Base-by-base conservation (phyloP, 495 filamentous ascomycete genomes). In the Neurospora terricola region DNA sequence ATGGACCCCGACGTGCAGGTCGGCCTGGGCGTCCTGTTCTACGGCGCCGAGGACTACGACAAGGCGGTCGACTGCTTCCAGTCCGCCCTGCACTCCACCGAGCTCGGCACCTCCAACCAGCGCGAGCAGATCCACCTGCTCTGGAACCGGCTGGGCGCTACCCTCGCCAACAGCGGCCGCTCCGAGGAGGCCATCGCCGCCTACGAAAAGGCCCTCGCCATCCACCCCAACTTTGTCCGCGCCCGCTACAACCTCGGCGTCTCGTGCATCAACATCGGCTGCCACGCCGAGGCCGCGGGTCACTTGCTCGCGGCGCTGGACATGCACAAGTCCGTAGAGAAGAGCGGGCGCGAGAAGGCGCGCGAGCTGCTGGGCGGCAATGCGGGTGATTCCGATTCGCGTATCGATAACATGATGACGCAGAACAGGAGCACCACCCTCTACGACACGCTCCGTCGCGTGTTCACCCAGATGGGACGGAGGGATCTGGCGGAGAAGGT, bases 1-100 rank as follows among this genome's bases (percentile, higher is more conserved):
- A 97, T 98, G 92, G 96, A 99, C 79, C 94, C 95, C 0, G 96
- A 99, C 77, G 96, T 99, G 5, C 96, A 98, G 84, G 96, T 99
- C 74, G 96, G 96, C 0, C 87, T 99, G 2, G 96, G 96, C 43
- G 96, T 98, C 23, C 90, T 99, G 40, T 98, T 98, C 87, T 99
- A 99, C 86, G 95, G 94, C 70, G 93, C 91, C 8, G 96, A 98
- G 79, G 94, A 98, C 79, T 98, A 97, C 86, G 93, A 94, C 76
- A 99, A 99, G 82, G 96, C 96, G 0, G 96, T 98, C 69, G 96
- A 99, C 85, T 99, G 96, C 84, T 99, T 99, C 88, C 90, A 90
- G 36, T 88, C 95, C 3, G 96, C 96, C 5, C 86, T 99, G 30
- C 90, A 92, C 34, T 91, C 88, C 54, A 91, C 92, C 4, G 93